phyloP scores from a whole-genome alignment of 495 filamentous ascomycete genomes.

The Penicillium pulvis region DNA sequence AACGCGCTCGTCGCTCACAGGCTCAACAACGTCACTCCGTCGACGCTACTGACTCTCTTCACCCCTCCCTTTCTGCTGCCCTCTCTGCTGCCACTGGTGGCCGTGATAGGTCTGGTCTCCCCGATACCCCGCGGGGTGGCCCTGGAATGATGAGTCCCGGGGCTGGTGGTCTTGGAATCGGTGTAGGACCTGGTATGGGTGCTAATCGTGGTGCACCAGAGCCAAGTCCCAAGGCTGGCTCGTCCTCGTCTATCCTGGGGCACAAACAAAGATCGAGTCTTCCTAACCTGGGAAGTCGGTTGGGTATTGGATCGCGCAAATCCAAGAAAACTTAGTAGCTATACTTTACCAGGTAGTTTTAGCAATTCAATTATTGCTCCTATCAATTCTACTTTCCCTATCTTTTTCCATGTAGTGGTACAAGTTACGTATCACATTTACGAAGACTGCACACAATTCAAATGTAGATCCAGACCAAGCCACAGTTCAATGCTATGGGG shows the following conservation, averaged over 20 bases:
- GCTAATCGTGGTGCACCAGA: slow-evolving; percentile 1
- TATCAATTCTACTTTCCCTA: too few relatives aligned
- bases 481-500: not conserved
- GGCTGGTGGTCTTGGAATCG: slow-evolving; percentile 9
- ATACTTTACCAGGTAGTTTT: not conserved
- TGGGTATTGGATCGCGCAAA: slow-evolving; percentile 65
- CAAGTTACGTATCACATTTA: not conserved
- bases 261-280: slow-evolving; percentile 65
- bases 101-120: slow-evolving; percentile 44
- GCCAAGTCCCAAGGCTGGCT: slow-evolving; percentile 9
- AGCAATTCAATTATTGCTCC: too few relatives aligned
- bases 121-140: slow-evolving; percentile 42
- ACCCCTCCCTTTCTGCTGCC: slow-evolving; percentile 35
- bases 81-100: slow-evolving; percentile 34
- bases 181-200: slow-evolving; percentile 19
- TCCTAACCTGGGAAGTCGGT: slow-evolving; percentile 63
- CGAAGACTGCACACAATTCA: not conserved
- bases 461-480: not conserved
- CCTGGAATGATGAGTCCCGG: slow-evolving; percentile 18
- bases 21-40: slow-evolving; percentile 35
- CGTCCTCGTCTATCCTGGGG: slow-evolving; percentile 38
- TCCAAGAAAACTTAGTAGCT: slow-evolving; percentile 32
- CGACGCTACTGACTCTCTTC: slow-evolving; percentile 25
- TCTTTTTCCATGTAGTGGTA: not conserved
- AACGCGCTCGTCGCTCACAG: slow-evolving; percentile 64